Evolutionary conservation across 768 basidiomycete genomes (phyloP).

Genomic region (Termitomyces bulborhizus): DNA sequence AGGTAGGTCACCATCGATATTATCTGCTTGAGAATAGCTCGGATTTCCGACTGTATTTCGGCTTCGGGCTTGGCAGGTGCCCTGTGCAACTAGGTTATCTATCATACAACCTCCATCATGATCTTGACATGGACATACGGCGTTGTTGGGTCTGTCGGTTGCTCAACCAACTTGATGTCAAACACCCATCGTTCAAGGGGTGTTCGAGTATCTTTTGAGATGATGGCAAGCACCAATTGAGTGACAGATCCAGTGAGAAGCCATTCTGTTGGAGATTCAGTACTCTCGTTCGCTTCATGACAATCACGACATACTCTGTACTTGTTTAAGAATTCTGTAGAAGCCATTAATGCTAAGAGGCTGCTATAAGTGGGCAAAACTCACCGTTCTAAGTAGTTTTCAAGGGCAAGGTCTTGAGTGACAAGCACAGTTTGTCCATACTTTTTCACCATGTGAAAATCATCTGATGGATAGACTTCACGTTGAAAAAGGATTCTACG

Average conservation of each 20-base stretch:
- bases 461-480: constrained; percentile 95
- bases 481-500: constrained; percentile 91
- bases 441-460: constrained; percentile 99
- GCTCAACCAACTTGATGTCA: constrained; percentile 82
- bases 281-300: not conserved
- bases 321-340: constrained; percentile 79
- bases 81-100: constrained; percentile 23
- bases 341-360: not conserved
- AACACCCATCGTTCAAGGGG: constrained; percentile 98
- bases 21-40: constrained; percentile 97
- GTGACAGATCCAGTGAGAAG: constrained; percentile 88
- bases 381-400: constrained; percentile 87
- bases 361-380: constrained; percentile 4
- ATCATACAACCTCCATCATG: not conserved
- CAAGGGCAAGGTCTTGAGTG: constrained; percentile 87
- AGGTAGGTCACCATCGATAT: constrained; percentile 95
- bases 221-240: constrained; percentile 91
- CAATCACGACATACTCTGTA: constrained; percentile 63
- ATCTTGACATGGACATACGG: constrained; percentile 33
- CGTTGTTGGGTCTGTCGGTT: constrained; percentile 41
- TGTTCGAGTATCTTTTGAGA: constrained; percentile 87
- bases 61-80: constrained; percentile 64
- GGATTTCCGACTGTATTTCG: constrained; percentile 95
- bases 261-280: constrained; percentile 61
- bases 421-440: constrained; percentile 95